A percentile compares a stretch with the other conserved stretches of the same genome.
phyloP scores from a whole-genome alignment of 257 asterid species.

The Gynochthodes officinalis region DNA sequence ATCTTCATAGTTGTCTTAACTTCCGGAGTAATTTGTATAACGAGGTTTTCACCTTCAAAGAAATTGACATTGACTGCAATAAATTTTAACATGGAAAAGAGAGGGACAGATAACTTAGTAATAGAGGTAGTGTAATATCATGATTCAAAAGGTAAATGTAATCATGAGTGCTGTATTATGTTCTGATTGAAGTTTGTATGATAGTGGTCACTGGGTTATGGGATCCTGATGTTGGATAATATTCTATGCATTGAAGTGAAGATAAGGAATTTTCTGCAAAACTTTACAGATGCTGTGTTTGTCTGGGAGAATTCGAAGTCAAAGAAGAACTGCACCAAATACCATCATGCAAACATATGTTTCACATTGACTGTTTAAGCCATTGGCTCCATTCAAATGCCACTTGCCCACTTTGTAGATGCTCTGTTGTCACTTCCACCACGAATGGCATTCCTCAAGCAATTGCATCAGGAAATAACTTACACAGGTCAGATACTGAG shows the following conservation, averaged over 20 bases:
- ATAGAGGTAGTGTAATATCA: too few relatives aligned
- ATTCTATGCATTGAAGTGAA: too few relatives aligned
- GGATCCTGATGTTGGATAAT: too few relatives aligned
- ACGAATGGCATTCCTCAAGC: slow-evolving; percentile 11
- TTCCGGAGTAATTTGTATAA: too few relatives aligned
- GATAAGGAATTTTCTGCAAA: background rate
- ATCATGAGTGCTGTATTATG: background rate
- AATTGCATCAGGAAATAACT: slow-evolving; percentile 4
- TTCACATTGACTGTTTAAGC: slow-evolving; percentile 60
- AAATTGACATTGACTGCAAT: too few relatives aligned
- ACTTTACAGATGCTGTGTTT: slow-evolving; percentile 65
- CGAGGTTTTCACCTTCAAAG: too few relatives aligned
- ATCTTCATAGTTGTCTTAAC: too few relatives aligned
- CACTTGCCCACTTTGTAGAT: slow-evolving; percentile 80
- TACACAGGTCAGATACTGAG: slow-evolving; percentile 4
- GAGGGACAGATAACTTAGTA: too few relatives aligned
- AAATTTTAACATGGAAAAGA: too few relatives aligned
- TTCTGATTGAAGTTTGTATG: too few relatives aligned
- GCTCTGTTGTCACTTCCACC: slow-evolving; percentile 27
- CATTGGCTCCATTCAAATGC: slow-evolving; percentile 68
- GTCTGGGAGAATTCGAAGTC: slow-evolving; percentile 72
- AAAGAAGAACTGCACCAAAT: slow-evolving; percentile 61
- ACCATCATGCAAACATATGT: slow-evolving; percentile 62
- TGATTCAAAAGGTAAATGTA: background rate
- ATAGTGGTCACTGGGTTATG: too few relatives aligned